These are phyloP conservation scores for Dendryphion nanum DNA, from an alignment of 2,329 filamentous ascomycete genomes.

Conservation along the genomic window DNA sequence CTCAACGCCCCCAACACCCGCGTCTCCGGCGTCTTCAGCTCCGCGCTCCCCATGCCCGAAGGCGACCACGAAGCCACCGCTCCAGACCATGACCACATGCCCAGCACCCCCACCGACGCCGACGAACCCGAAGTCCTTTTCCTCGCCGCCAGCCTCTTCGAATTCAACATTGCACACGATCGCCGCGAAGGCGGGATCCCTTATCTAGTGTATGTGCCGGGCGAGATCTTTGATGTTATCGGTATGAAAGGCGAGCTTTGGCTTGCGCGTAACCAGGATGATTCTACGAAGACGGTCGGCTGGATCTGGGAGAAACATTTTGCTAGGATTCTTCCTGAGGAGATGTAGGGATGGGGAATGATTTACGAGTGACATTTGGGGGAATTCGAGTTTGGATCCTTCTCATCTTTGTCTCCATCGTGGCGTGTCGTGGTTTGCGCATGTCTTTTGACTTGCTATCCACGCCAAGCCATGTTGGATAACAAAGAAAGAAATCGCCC, in stretches of 20 bases:
- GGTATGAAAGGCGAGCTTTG: slow-evolving; percentile 96
- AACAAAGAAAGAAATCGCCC: too few relatives aligned
- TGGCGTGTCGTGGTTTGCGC: too few relatives aligned
- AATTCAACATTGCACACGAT: slow-evolving; percentile 93
- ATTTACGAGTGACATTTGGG: too few relatives aligned
- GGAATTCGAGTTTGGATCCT: too few relatives aligned
- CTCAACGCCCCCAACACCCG: slow-evolving; percentile 44
- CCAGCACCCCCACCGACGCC: slow-evolving; percentile 42
- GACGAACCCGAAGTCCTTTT: slow-evolving; percentile 75
- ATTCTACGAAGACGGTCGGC: slow-evolving; percentile 72
- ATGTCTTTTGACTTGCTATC: too few relatives aligned
- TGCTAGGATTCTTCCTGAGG: slow-evolving; percentile 42
- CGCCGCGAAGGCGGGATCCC: slow-evolving; percentile 93
- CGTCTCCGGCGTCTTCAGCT: slow-evolving; percentile 79
- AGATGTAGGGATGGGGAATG: slow-evolving; percentile 12
- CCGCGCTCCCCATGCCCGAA: slow-evolving; percentile 69
- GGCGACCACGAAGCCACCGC: slow-evolving; percentile 12
- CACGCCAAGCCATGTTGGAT: too few relatives aligned
- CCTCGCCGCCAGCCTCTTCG: slow-evolving; percentile 88
- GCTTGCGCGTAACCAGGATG: slow-evolving; percentile 97
- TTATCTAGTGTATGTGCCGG: slow-evolving; percentile 91
- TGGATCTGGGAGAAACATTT: slow-evolving; percentile 99
- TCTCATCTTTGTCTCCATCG: too few relatives aligned
- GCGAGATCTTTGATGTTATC: slow-evolving; percentile 73
- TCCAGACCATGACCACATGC: slow-evolving; percentile 14